Percentiles rank a stretch among this genome's conserved stretches.
Evolutionary conservation across 495 filamentous ascomycete genomes (phyloP).

Genomic region (Halenospora varia): DNA sequence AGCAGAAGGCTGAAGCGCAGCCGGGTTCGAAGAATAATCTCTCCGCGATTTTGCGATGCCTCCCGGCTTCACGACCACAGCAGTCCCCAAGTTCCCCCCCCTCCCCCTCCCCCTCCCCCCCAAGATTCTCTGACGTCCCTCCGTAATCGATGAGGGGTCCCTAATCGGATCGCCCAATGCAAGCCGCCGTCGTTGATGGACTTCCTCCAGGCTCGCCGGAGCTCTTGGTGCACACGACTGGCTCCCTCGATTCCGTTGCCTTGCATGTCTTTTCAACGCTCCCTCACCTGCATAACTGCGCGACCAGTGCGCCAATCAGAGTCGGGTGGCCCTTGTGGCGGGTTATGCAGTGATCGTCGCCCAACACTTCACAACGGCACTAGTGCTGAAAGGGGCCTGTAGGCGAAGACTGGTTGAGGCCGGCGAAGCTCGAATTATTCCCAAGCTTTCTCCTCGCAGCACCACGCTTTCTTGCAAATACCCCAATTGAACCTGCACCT

Average conservation of each 20-base stretch:
- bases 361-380: neutral
- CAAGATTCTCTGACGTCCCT: too few relatives aligned
- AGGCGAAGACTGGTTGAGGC: conserved; percentile 5
- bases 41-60: too few relatives aligned
- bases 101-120: too few relatives aligned
- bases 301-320: neutral
- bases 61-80: too few relatives aligned
- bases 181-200: too few relatives aligned
- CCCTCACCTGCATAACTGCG: neutral
- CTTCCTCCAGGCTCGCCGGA: too few relatives aligned
- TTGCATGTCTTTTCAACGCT: neutral
- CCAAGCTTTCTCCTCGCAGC: neutral
- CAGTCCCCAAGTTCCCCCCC: too few relatives aligned
- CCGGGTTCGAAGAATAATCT: too few relatives aligned
- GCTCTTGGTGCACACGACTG: too few relatives aligned
- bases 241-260: too few relatives aligned
- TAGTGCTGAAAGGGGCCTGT: neutral
- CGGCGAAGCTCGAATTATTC: conserved; percentile 7
- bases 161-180: too few relatives aligned
- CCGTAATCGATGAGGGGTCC: too few relatives aligned
- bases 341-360: neutral
- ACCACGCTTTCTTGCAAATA: conserved; percentile 4
- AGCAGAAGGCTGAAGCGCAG: neutral
- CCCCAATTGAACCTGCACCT: conserved; percentile 5
- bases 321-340: neutral